Evolutionary conservation across 768 basidiomycete genomes (phyloP), one percentile per base, ranked within the genome.

Genomic region (Russula foetens): DNA sequence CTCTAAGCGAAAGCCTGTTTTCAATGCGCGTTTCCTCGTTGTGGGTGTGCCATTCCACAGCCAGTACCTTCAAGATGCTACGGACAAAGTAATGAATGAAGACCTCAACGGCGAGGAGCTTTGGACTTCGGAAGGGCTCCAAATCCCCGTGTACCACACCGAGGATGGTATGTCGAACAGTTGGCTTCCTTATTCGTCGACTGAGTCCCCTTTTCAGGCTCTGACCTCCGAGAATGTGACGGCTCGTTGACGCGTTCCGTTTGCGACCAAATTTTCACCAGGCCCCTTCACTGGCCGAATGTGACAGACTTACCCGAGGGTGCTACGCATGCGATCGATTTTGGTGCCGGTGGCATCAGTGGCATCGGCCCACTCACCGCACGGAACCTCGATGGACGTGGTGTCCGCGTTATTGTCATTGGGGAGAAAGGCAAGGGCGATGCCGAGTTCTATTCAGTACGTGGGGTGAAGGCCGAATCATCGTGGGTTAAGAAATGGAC

Each of bases 1-100:
- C 77, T 96, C 93, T 8, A 93, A 98, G 76, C 83, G 97, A 67
- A 96, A 96, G 74, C 86, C 90, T 7, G 89, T 92, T 6, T 98
- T 99, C 74, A 88, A 84, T 45, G 83, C 90, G 50, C 86, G 97
- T 47, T 99, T 98, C 79, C 76, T 99, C 68, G 88, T 92, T n/a
- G 89, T 99, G 69, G 88, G 85, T 55, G 96, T 94, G 2, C 97
- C 97, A 0, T 99, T 94, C 75, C 97, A 99, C 79, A 95, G 93
- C 73, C 76, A 77, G 21, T 96, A 98, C 73, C 78, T 99, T 56
- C 70, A 70, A 19, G 85, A 81, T 29, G 88, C 84, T 1, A 83
- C 92, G 2, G 82, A 92, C 63, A 88, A 84, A 72, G 74, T 97
- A 49, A 73, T 88, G 41, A 72, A 81, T n/a, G 82, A 88, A 59